Conservation (phyloP, 1,139 yeast species). For the Magnusiomyces clavatus region DNA sequence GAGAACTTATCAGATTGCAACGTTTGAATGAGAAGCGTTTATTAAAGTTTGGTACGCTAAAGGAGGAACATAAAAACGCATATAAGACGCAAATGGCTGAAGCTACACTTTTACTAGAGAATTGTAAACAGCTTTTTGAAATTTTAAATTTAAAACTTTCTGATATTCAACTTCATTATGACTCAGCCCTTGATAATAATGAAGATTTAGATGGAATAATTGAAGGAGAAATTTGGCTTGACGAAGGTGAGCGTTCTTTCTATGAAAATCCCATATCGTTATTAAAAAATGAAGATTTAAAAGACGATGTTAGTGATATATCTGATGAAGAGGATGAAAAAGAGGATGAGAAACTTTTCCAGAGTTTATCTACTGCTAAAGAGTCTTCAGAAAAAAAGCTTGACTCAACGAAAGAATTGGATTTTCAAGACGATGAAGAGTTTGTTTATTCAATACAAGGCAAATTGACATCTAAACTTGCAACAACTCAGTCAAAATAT, state of each 20-base stretch:
- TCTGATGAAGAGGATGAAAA: constrained; percentile 8
- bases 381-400: constrained; percentile 7
- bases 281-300: constrained; percentile 8
- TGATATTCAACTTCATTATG: constrained; percentile 7
- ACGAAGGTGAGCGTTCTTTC: constrained; percentile 13
- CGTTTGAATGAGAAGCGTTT: constrained; percentile 10
- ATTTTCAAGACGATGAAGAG: constrained; percentile 10
- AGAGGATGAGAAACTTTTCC: constrained; percentile 11
- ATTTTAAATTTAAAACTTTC: constrained; percentile 10
- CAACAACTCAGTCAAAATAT: neutral
- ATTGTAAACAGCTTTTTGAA: constrained; percentile 10
- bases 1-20: constrained; percentile 10
- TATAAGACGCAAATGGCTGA: constrained; percentile 10
- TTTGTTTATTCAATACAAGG: constrained; percentile 14
- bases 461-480: constrained; percentile 9
- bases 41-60: constrained; percentile 11
- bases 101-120: constrained; percentile 8
- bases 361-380: constrained; percentile 6
- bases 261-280: constrained; percentile 14
- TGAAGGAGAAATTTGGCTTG: constrained; percentile 14
- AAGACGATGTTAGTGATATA: constrained; percentile 10
- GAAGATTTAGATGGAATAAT: constrained; percentile 24
- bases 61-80: constrained; percentile 3
- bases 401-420: constrained; percentile 7
- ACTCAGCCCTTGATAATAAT: constrained; percentile 5